Evolutionary conservation across 768 basidiomycete genomes (phyloP).

Genomic region (Lactifluus subvellereus): DNA sequence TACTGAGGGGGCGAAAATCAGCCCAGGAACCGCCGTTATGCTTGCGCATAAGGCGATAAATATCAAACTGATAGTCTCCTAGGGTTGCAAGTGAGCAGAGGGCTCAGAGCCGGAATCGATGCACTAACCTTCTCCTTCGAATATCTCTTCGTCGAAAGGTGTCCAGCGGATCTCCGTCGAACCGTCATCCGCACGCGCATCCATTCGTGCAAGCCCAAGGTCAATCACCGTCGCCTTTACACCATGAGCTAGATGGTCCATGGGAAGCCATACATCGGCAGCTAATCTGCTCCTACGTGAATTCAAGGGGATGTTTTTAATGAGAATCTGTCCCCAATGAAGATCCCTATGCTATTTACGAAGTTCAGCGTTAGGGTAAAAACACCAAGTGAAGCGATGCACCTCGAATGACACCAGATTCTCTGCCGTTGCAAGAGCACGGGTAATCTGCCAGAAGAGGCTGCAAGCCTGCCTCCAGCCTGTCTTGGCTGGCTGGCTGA

Average conservation of each 20-base stretch:
- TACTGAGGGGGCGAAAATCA: slow-evolving; percentile 73
- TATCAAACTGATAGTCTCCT: slow-evolving; percentile 93
- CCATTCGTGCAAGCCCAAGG: slow-evolving; percentile 86
- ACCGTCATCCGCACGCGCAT: slow-evolving; percentile 44
- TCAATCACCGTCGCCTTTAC: slow-evolving; percentile 86
- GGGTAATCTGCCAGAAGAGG: slow-evolving; percentile 86
- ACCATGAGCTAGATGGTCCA: slow-evolving; percentile 66
- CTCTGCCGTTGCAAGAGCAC: slow-evolving; percentile 75
- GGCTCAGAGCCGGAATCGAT: background rate
- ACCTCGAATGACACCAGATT: slow-evolving; percentile 84
- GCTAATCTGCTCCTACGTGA: slow-evolving; percentile 26
- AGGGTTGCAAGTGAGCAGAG: slow-evolving; percentile 8
- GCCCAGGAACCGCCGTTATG: slow-evolving; percentile 64
- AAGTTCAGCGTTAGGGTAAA: background rate
- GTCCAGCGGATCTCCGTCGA: slow-evolving; percentile 59
- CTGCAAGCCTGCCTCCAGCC: slow-evolving; percentile 86
- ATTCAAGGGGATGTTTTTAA: slow-evolving; percentile 45
- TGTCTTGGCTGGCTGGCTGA: slow-evolving; percentile 46
- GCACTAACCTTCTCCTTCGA: slow-evolving; percentile 77
- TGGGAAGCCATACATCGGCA: slow-evolving; percentile 33
- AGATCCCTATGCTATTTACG: slow-evolving; percentile 84
- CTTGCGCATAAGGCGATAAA: slow-evolving; percentile 83
- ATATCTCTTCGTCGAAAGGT: slow-evolving; percentile 81
- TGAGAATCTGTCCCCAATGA: slow-evolving; percentile 96
- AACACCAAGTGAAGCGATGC: slow-evolving; percentile 24